Conservation (phyloP, 208 protist genomes). For the Endotrypanum monterogeii region DNA sequence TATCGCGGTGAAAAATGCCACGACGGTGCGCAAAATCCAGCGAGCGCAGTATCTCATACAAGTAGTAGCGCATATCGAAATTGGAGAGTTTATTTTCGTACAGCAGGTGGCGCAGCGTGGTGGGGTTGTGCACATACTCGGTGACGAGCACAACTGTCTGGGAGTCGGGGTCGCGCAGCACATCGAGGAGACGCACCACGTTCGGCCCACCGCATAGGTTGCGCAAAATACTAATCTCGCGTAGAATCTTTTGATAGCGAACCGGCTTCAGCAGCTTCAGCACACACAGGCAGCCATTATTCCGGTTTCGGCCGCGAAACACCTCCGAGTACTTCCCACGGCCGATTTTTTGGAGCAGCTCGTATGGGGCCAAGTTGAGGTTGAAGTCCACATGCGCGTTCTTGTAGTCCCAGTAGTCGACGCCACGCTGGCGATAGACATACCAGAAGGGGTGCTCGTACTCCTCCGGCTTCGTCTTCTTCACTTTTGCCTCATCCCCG, state of each 20-base stretch:
- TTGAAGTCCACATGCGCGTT: constrained; percentile 76
- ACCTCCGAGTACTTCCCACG: constrained; percentile 99
- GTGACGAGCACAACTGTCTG: constrained; percentile 98
- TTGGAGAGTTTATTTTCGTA: constrained; percentile 92
- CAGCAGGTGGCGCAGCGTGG: constrained; percentile 96
- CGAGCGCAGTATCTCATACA: constrained; percentile 96
- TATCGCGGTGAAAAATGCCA: constrained; percentile 99
- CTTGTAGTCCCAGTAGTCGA: constrained; percentile 96
- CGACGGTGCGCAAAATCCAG: constrained; percentile 97
- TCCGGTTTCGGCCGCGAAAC: constrained; percentile 95
- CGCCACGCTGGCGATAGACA: constrained; percentile 71
- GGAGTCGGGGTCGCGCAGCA: constrained; percentile 95
- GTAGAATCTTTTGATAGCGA: constrained; percentile 99
- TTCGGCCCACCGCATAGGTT: constrained; percentile 99
- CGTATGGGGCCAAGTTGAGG: constrained; percentile 94
- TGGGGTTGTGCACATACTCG: constrained; percentile 98
- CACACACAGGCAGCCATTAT: constrained; percentile 93
- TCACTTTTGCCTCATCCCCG: constrained; percentile 17
- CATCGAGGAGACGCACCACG: constrained; percentile 98
- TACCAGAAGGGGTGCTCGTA: constrained; percentile 81
- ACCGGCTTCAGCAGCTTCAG: constrained; percentile 99
- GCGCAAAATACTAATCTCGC: constrained; percentile 98
- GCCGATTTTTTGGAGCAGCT: constrained; percentile 96
- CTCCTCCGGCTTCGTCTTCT: constrained; percentile 31
- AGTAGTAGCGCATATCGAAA: constrained; percentile 98